Percentiles rank a stretch among this genome's conserved stretches.
Conservation (phyloP, 108 stramenopile genomes). For the Cylindrotheca fusiformis region DNA sequence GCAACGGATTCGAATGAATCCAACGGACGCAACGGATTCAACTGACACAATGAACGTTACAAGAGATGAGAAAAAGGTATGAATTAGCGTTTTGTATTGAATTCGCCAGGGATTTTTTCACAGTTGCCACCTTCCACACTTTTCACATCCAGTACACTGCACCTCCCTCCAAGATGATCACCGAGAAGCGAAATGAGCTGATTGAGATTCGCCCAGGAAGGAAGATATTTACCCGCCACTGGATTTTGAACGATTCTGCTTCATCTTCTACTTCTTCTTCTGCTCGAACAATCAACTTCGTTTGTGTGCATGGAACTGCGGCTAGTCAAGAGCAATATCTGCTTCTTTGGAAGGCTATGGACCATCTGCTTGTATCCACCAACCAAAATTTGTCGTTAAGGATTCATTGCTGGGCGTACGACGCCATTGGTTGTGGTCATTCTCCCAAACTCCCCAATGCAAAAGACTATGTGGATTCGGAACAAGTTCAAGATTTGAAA, state of each 20-base stretch:
- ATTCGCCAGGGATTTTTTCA: too few relatives aligned
- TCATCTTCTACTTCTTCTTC: neutral
- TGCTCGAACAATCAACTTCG: conserved; percentile 3
- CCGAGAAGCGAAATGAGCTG: neutral
- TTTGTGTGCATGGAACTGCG: conserved; percentile 16
- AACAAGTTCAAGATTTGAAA: conserved; percentile 9
- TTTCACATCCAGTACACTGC: neutral
- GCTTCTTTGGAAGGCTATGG: conserved; percentile 3
- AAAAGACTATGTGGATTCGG: neutral
- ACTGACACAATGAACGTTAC: too few relatives aligned
- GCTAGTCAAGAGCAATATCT: conserved; percentile 6
- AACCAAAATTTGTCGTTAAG: neutral
- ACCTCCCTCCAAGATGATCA: neutral
- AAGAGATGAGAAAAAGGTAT: too few relatives aligned
- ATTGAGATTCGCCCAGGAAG: conserved; percentile 2
- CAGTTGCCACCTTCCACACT: too few relatives aligned
- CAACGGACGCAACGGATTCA: too few relatives aligned
- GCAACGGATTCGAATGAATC: too few relatives aligned
- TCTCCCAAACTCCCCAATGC: neutral
- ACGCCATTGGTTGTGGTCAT: conserved; percentile 14
- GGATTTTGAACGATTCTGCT: neutral
- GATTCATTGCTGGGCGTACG: conserved; percentile 9
- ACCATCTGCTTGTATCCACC: neutral
- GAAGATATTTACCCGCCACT: conserved; percentile 1
- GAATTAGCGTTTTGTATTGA: too few relatives aligned